Base-by-base conservation (phyloP, 1,284 basidiomycete genomes). In the Inonotus hispidus region DNA sequence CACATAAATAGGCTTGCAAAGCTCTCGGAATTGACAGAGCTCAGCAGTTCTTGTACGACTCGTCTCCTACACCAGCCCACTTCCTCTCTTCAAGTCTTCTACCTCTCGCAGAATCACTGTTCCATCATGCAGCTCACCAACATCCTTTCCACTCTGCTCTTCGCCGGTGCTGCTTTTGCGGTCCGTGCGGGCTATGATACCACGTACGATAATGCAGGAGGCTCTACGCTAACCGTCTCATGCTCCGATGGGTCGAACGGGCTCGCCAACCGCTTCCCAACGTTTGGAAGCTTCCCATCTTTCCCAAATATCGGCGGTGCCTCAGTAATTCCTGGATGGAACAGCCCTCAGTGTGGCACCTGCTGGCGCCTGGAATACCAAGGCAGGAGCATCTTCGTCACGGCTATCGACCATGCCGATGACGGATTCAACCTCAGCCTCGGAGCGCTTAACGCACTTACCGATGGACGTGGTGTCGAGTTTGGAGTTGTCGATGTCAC, bases 161-260 rank as follows among this genome's bases (percentile, higher is more conserved):
- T 62, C 37, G 49, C 49, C 45, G 39, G 41, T 46, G 38, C 41
- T 53, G 64, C 68, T 21, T 61, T 71, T 53, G 75, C 73, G 10
- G 66, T 71, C 43, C 74, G 69, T 39, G 74, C 80, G 54, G 72
- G 76, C 59, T 81, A 73, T 66, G 76, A 81, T 69, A 52, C 65
- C 6, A 65, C 66, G 41, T 82, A 80, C 66, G 80, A 80, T 70
- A 74, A 73, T 41, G n/a, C 60, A 0, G 50, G 49, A 23, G 65
- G 64, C 25, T 75, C 74, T 0, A 71, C 81, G 14, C 59, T 61
- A 63, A 68, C 66, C 16, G 78, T 80, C 56, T 74, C 79, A n/a
- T 83, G 82, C 71, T 84, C 82, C 11, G 72, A 81, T 59, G 82
- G 82, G 8, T 49, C 56, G 1, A 76, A 82, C 66, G 82, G 82